phyloP scores from a whole-genome alignment of 2,329 filamentous ascomycete genomes.

The Cladosporium phlei region DNA sequence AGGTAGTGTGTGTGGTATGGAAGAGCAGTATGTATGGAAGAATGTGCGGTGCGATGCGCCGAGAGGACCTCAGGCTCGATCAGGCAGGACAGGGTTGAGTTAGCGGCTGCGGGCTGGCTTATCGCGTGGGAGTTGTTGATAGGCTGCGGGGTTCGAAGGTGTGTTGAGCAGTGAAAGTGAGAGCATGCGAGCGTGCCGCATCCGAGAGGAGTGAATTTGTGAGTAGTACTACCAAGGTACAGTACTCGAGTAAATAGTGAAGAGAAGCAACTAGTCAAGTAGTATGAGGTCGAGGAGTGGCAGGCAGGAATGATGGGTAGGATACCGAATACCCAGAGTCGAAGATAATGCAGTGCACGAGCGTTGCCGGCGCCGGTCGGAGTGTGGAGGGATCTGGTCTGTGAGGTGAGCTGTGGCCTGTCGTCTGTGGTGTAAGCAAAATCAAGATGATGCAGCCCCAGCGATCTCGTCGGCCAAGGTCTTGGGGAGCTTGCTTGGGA shows the following conservation, averaged over 20 bases:
- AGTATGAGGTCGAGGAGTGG: background rate
- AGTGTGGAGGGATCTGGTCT: slow-evolving; percentile 4
- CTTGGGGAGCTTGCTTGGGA: slow-evolving; percentile 9
- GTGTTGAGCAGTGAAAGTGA: no score
- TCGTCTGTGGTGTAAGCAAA: background rate
- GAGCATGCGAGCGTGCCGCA: no score
- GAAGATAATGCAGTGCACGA: background rate
- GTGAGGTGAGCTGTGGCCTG: no score
- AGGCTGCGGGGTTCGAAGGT: background rate
- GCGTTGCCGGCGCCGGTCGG: slow-evolving; percentile 2
- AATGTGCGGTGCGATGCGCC: background rate
- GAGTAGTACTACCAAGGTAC: no score
- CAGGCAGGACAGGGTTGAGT: background rate
- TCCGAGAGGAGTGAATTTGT: no score
- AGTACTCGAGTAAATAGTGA: no score
- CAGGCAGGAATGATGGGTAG: slow-evolving; percentile 7
- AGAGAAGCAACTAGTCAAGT: background rate
- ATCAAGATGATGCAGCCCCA: slow-evolving; percentile 13
- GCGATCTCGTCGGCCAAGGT: slow-evolving; percentile 9
- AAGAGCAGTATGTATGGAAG: background rate
- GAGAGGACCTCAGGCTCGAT: background rate
- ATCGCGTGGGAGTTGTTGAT: slow-evolving; percentile 13
- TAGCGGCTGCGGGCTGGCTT: slow-evolving; percentile 7
- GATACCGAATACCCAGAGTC: background rate
- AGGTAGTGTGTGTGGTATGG: background rate